Evolutionary conservation across 805 yeast species (phyloP).

Genomic region (Yarrowia divulgata): DNA sequence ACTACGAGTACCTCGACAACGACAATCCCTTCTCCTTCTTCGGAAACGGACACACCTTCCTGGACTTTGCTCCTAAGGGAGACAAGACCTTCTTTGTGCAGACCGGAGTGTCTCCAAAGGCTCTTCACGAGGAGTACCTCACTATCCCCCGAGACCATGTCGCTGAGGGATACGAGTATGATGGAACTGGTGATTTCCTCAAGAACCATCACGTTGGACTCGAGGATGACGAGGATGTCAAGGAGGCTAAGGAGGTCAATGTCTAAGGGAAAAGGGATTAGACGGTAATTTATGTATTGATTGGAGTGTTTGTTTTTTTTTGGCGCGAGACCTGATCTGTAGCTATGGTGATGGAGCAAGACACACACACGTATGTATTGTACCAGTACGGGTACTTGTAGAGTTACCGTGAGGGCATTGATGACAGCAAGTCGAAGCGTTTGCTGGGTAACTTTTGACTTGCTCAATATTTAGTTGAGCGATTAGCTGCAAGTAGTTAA

Average conservation of each 20-base stretch:
- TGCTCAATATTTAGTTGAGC: too few relatives aligned
- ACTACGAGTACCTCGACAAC: slow-evolving; percentile 41
- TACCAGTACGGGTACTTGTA: too few relatives aligned
- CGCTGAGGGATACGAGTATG: slow-evolving; percentile 22
- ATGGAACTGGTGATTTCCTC: slow-evolving; percentile 34
- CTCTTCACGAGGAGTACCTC: slow-evolving; percentile 23
- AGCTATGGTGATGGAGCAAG: too few relatives aligned
- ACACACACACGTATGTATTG: too few relatives aligned
- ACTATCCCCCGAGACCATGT: slow-evolving; percentile 29
- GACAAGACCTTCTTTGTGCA: slow-evolving; percentile 32
- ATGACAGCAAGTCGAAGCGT: too few relatives aligned
- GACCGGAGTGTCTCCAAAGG: slow-evolving; percentile 11
- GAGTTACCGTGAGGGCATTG: too few relatives aligned
- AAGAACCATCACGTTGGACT: slow-evolving; percentile 32
- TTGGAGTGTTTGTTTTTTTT: not conserved
- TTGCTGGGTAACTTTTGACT: too few relatives aligned
- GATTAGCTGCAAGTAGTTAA: too few relatives aligned
- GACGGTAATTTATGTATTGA: slow-evolving; percentile 15
- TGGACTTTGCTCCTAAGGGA: slow-evolving; percentile 34
- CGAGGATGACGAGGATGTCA: slow-evolving; percentile 9
- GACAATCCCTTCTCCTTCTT: slow-evolving; percentile 41
- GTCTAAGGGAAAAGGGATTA: not conserved
- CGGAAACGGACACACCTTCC: slow-evolving; percentile 42
- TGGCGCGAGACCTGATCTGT: too few relatives aligned
- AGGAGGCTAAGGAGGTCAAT: slow-evolving; percentile 13